These are phyloP conservation scores for Omphalotus olearius DNA, from an alignment of 1,284 basidiomycete species.

Conservation along the genomic window DNA sequence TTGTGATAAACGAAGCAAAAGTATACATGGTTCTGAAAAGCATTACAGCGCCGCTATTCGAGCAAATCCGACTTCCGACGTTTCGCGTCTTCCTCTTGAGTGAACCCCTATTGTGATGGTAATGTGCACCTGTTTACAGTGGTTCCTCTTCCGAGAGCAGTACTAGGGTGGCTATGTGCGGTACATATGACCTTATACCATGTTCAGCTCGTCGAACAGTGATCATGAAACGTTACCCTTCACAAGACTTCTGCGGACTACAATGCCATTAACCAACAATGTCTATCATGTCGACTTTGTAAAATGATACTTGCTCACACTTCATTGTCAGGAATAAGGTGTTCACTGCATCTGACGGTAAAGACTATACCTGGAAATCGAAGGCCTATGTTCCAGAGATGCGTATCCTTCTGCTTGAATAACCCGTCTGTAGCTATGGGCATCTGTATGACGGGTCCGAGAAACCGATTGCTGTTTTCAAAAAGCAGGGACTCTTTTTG, in stretches of 20 bases:
- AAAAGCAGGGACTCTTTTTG: not conserved
- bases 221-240: not conserved
- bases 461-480: not conserved
- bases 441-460: not conserved
- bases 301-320: no score
- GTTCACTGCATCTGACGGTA: slow-evolving; percentile 30
- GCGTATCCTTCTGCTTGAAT: not conserved
- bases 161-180: no score
- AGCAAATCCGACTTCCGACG: no score
- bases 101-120: no score
- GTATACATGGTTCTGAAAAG: no score
- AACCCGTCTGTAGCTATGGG: not conserved
- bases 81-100: no score
- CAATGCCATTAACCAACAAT: slow-evolving; percentile 8
- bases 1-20: no score
- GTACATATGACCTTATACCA: no score
- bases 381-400: slow-evolving; percentile 20
- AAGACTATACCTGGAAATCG: slow-evolving; percentile 32
- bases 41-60: no score
- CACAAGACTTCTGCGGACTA: not conserved
- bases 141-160: no score
- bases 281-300: slow-evolving; percentile 12
- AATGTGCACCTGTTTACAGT: no score
- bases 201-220: no score
- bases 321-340: slow-evolving; percentile 21